These are phyloP conservation scores for Termitomyces sp. DNA, from an alignment of 768 basidiomycete genomes.

Conservation along the genomic window DNA sequence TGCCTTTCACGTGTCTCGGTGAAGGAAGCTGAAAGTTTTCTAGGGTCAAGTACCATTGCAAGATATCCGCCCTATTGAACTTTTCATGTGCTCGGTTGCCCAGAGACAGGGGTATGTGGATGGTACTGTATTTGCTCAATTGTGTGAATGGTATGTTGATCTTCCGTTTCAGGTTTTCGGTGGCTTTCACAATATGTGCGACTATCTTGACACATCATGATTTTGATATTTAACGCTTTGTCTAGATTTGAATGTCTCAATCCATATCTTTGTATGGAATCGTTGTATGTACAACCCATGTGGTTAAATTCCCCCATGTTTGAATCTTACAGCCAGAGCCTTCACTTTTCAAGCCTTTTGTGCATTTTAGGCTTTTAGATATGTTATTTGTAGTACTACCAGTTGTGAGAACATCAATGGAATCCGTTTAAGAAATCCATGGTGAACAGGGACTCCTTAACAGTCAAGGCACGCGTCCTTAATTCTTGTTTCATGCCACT, in stretches of 20 bases:
- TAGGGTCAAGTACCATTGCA: slow-evolving; percentile 95
- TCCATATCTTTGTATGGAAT: too few relatives aligned
- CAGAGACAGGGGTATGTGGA: slow-evolving; percentile 98
- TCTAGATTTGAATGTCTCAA: background rate
- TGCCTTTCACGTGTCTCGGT: slow-evolving; percentile 2
- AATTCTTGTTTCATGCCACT: slow-evolving; percentile 10
- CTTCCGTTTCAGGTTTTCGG: slow-evolving; percentile 61
- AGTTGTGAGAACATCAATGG: background rate
- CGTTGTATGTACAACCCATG: too few relatives aligned
- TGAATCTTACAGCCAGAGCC: background rate
- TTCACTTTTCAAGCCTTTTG: background rate
- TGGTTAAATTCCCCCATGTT: background rate
- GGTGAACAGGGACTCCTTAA: too few relatives aligned
- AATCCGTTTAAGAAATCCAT: background rate
- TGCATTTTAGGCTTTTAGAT: background rate
- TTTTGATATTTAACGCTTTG: background rate
- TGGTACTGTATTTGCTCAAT: slow-evolving; percentile 38
- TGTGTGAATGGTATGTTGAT: background rate
- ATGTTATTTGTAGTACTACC: background rate
- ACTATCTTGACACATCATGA: slow-evolving; percentile 2
- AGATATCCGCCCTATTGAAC: slow-evolving; percentile 96
- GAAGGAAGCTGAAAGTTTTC: background rate
- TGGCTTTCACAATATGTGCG: slow-evolving; percentile 96
- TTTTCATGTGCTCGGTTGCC: slow-evolving; percentile 99
- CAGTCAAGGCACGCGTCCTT: too few relatives aligned